Conservation (phyloP, 164 flowering plant genomes). For the Vitis riparia region DNA sequence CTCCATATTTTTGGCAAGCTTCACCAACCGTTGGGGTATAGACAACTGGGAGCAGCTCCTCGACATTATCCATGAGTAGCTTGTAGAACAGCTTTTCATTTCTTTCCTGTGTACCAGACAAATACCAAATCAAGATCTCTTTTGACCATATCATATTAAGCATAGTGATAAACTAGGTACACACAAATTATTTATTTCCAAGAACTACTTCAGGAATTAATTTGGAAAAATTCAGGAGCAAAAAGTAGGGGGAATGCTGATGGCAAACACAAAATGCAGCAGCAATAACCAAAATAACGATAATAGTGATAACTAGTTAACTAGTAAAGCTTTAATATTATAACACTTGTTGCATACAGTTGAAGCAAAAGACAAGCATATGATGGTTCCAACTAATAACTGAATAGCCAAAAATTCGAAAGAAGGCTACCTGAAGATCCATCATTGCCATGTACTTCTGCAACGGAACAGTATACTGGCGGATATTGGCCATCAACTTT, state of each 20-base stretch:
- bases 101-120: constrained; percentile 27
- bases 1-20: constrained; percentile 57
- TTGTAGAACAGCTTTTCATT: constrained; percentile 47
- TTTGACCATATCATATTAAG: no score
- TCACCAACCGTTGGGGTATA: constrained; percentile 61
- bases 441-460: constrained; percentile 55
- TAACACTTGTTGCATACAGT: no score
- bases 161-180: no score
- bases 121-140: background rate
- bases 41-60: constrained; percentile 54
- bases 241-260: background rate
- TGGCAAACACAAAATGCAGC: background rate
- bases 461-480: constrained; percentile 42
- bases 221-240: background rate
- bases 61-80: constrained; percentile 53
- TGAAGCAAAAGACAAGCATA: no score
- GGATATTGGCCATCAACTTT: constrained; percentile 40
- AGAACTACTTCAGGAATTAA: no score
- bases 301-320: no score
- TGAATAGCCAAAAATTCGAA: background rate
- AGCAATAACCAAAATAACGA: no score
- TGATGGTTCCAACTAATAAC: background rate
- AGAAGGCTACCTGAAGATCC: constrained; percentile 38
- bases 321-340: no score
- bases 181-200: no score